A percentile compares a stretch with the other conserved stretches of the same genome.
phyloP scores from a whole-genome alignment of 2,329 filamentous ascomycete species.

The Pseudogymnoascus sp. region DNA sequence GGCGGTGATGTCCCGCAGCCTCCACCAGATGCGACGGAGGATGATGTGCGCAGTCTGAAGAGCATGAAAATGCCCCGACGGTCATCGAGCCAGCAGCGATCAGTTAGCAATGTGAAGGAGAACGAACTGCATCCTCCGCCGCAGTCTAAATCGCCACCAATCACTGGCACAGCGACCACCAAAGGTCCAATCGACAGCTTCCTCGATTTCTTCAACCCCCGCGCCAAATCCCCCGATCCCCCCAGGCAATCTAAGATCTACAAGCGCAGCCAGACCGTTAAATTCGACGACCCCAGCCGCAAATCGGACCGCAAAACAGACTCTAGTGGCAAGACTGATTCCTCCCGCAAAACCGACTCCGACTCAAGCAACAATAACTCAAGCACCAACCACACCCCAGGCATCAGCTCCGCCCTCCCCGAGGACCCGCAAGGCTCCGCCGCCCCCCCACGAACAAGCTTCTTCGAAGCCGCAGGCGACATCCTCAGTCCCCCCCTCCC shows the following conservation, averaged over 20 bases:
- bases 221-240: slow-evolving; percentile 41
- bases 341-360: slow-evolving; percentile 27
- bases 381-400: slow-evolving; percentile 31
- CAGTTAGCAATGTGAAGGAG: slow-evolving; percentile 16
- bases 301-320: background rate
- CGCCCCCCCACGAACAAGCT: slow-evolving; percentile 80
- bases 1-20: slow-evolving; percentile 61
- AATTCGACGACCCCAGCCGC: slow-evolving; percentile 33
- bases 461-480: slow-evolving; percentile 93
- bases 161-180: slow-evolving; percentile 31
- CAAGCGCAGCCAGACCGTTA: slow-evolving; percentile 68
- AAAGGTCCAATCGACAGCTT: slow-evolving; percentile 3
- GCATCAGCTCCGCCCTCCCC: slow-evolving; percentile 34
- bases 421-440: slow-evolving; percentile 41
- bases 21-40: slow-evolving; percentile 52
- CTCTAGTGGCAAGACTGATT: slow-evolving; percentile 7
- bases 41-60: slow-evolving; percentile 52
- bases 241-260: slow-evolving; percentile 64
- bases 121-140: slow-evolving; percentile 13
- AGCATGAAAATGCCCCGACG: slow-evolving; percentile 31
- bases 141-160: slow-evolving; percentile 19
- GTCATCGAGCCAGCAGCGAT: background rate
- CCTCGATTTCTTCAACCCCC: slow-evolving; percentile 61
- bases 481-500: slow-evolving; percentile 85
- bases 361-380: slow-evolving; percentile 35